phyloP scores from a whole-genome alignment of 768 basidiomycete species.

The Filobasidium floriforme region DNA sequence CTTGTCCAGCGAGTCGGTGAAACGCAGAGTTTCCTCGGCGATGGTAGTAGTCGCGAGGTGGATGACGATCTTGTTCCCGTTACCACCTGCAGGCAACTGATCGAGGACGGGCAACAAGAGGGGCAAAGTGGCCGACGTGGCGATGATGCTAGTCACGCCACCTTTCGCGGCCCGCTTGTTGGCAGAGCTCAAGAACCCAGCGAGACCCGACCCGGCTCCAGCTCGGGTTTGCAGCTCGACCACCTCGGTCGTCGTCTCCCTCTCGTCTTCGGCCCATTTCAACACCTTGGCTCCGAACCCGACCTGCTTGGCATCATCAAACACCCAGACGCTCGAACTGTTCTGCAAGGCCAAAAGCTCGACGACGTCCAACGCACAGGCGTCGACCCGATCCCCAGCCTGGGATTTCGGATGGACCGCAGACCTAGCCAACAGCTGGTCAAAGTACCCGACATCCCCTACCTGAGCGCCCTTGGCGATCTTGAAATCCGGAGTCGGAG shows the following conservation, averaged over 20 bases:
- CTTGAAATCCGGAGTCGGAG: slow-evolving; percentile 21
- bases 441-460: slow-evolving; percentile 30
- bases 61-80: slow-evolving; percentile 58
- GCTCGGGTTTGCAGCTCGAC: slow-evolving; percentile 70
- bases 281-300: slow-evolving; percentile 33
- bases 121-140: slow-evolving; percentile 72
- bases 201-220: slow-evolving; percentile 71
- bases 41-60: slow-evolving; percentile 70
- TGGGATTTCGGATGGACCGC: slow-evolving; percentile 27
- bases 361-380: slow-evolving; percentile 34
- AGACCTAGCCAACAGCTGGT: slow-evolving; percentile 29
- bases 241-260: slow-evolving; percentile 41
- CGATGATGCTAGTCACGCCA: slow-evolving; percentile 32
- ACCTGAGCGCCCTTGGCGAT: slow-evolving; percentile 24
- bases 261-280: slow-evolving; percentile 24
- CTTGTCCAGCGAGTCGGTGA: slow-evolving; percentile 69
- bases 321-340: slow-evolving; percentile 35
- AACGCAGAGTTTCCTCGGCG: slow-evolving; percentile 58
- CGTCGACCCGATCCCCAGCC: slow-evolving; percentile 33
- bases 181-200: slow-evolving; percentile 49
- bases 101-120: slow-evolving; percentile 72
- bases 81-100: slow-evolving; percentile 59
- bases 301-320: slow-evolving; percentile 39
- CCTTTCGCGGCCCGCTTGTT: neutral
- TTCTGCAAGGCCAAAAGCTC: slow-evolving; percentile 35